Evolutionary conservation across 2,329 filamentous ascomycete species (phyloP), one percentile per base, ranked within the genome.

Genomic region (Cyclaneusma minus): DNA sequence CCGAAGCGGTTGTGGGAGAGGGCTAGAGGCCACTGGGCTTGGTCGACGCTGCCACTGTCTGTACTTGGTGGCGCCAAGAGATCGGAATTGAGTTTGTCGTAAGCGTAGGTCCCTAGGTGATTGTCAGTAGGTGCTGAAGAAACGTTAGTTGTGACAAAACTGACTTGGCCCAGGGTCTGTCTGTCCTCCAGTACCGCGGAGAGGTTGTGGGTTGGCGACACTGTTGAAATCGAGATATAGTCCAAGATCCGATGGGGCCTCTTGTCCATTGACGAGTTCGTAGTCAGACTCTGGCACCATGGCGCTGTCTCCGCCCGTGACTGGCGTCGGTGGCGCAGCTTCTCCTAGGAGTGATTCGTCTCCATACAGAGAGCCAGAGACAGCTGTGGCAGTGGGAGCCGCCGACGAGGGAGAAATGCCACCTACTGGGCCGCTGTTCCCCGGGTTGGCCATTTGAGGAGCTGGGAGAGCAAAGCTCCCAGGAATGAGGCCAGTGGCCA

Each of bases 31-130:
- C 67, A 71, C 44, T 58, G 53, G 3, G 55, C 52, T 23, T 63
- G 54, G 4, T 53, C 44, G 1, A 62, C 46, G 37, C 56, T 35
- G 31, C 65, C 57, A 32, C 50, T 38, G 36, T 71, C 67, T 1
- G 64, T 66, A 1, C 51, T 56, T 0, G 66, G 67, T 0, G 64
- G 61, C 2, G 64, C 63, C 20, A 56, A 58, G 10, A 60, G 46
- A 35, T 71, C 64, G 5, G 62, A 60, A 35, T 69, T 67, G 12
- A 64, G 47, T 33, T 52, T 59, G 37, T 69, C 60, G 26, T 68
- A 62, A 20, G 50, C 49, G 22, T 54, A 53, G 3, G 58, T 61
- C 12, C 48, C 52, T 54, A 6, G 5, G 13, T n/a, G 7, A 14
- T 39, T 6, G 38, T 20, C 8, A 10, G 8, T 0, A 3, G 6